These are phyloP conservation scores for Arthrobotrys sinensis DNA, from an alignment of 2,329 filamentous ascomycete species.

Conservation along the genomic window DNA sequence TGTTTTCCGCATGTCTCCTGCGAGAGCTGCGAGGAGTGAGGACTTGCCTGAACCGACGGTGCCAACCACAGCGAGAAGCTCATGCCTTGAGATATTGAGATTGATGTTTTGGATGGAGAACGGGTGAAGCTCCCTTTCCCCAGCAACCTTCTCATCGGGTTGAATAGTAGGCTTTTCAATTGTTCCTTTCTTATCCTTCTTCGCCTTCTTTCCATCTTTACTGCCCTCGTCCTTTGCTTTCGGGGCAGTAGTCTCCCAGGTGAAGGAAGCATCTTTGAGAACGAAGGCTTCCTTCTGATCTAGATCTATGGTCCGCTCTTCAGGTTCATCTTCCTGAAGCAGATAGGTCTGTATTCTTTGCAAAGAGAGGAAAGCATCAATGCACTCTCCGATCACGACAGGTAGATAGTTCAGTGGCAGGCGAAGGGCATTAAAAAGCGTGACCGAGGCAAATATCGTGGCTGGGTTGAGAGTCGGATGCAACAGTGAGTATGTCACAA, in stretches of 20 bases:
- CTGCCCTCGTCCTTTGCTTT: conserved; percentile 80
- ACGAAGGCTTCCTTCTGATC: conserved; percentile 64
- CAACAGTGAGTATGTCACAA: conserved; percentile 83
- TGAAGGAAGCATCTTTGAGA: conserved; percentile 79
- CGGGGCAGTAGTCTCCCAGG: conserved; percentile 81
- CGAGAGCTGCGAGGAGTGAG: conserved; percentile 86
- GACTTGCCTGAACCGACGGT: conserved; percentile 95
- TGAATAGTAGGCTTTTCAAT: conserved; percentile 73
- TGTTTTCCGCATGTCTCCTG: conserved; percentile 92
- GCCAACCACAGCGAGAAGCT: conserved; percentile 92
- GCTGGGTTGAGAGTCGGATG: conserved; percentile 80
- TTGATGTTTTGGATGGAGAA: conserved; percentile 93
- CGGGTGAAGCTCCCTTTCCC: conserved; percentile 78
- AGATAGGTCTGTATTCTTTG: conserved; percentile 90
- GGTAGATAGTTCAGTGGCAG: conserved; percentile 92
- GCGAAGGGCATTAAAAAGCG: conserved; percentile 91
- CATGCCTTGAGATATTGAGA: conserved; percentile 90
- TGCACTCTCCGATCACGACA: conserved; percentile 87
- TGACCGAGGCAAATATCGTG: conserved; percentile 90
- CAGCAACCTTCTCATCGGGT: conserved; percentile 65
- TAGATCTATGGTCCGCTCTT: conserved; percentile 64
- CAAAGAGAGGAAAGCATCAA: conserved; percentile 89
- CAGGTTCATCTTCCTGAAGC: conserved; percentile 79
- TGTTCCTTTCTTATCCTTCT: conserved; percentile 94
- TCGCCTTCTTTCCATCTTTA: conserved; percentile 88